These are phyloP conservation scores for Dothistroma septosporum DNA, from an alignment of 2,329 filamentous ascomycete species.

Conservation along the genomic window DNA sequence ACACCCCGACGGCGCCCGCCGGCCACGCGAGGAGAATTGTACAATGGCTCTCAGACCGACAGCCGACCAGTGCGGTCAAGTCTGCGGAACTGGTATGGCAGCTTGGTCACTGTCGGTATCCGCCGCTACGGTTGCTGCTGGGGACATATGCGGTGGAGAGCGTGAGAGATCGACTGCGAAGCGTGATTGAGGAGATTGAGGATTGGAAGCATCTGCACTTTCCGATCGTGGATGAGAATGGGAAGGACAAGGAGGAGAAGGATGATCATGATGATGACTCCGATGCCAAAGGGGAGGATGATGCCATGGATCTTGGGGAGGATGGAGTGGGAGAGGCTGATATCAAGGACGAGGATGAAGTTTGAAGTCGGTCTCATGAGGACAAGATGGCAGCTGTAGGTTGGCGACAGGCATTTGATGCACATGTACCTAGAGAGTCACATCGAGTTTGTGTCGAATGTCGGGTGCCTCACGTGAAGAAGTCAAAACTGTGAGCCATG, in stretches of 20 bases:
- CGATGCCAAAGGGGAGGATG: constrained; percentile 21
- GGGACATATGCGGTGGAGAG: constrained; percentile 95
- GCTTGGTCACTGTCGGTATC: constrained; percentile 89
- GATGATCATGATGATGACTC: constrained; percentile 20
- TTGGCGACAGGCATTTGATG: too few relatives aligned
- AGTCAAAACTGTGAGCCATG: not conserved
- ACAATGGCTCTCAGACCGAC: constrained; percentile 88
- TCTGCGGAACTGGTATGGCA: constrained; percentile 92
- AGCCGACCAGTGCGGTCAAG: constrained; percentile 88
- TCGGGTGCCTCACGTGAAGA: too few relatives aligned
- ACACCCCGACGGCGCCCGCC: constrained; percentile 71
- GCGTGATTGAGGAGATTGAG: constrained; percentile 76
- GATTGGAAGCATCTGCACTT: constrained; percentile 41
- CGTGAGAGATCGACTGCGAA: constrained; percentile 81
- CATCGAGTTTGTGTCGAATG: too few relatives aligned
- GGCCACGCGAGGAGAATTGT: constrained; percentile 87
- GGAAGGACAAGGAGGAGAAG: constrained; percentile 25
- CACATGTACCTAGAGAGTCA: too few relatives aligned
- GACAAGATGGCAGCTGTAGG: too few relatives aligned
- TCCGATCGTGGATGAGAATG: constrained; percentile 29
- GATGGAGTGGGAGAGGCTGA: constrained; percentile 13
- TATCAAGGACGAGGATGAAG: constrained; percentile 18
- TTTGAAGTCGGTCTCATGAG: not conserved
- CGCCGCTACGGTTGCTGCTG: constrained; percentile 77
- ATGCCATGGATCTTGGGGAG: constrained; percentile 23